Percentiles rank a stretch among this genome's conserved stretches.
Conservation (phyloP, 2,329 filamentous ascomycete species). For the Phialophora expanda region DNA sequence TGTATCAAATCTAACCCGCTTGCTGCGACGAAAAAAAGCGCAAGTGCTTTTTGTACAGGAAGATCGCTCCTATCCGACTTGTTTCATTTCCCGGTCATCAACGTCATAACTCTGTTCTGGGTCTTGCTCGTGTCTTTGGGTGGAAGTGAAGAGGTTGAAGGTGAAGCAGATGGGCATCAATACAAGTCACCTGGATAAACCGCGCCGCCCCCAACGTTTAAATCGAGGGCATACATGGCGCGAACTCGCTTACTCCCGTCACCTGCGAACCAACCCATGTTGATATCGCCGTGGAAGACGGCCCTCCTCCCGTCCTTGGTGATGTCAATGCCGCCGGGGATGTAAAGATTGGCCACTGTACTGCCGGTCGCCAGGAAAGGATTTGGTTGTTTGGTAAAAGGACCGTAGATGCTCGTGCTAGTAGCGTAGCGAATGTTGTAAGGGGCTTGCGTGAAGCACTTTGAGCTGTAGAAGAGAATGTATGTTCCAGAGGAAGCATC, state of each 20-base stretch:
- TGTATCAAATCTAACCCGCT: background rate
- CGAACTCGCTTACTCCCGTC: constrained; percentile 27
- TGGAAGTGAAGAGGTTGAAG: background rate
- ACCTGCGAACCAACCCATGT: constrained; percentile 30
- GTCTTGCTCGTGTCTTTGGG: background rate
- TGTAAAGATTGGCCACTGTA: constrained; percentile 37
- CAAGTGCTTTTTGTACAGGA: background rate
- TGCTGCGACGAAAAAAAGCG: background rate
- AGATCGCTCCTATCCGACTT: background rate
- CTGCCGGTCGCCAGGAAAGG: constrained; percentile 26
- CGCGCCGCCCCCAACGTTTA: background rate
- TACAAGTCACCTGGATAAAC: background rate
- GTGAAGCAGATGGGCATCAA: background rate
- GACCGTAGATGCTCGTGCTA: constrained; percentile 56
- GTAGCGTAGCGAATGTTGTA: constrained; percentile 62
- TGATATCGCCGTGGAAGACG: constrained; percentile 31
- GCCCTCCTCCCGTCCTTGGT: constrained; percentile 32
- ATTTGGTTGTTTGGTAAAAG: constrained; percentile 52
- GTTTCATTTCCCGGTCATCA: background rate
- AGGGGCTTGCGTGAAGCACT: constrained; percentile 57
- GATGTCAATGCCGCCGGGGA: constrained; percentile 37
- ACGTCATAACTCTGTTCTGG: background rate
- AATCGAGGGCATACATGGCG: constrained; percentile 29
- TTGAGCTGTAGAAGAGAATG: constrained; percentile 60
- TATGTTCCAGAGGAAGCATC: constrained; percentile 52